Conservation (phyloP, 106 monocot species). For the Triglochin maritima region DNA sequence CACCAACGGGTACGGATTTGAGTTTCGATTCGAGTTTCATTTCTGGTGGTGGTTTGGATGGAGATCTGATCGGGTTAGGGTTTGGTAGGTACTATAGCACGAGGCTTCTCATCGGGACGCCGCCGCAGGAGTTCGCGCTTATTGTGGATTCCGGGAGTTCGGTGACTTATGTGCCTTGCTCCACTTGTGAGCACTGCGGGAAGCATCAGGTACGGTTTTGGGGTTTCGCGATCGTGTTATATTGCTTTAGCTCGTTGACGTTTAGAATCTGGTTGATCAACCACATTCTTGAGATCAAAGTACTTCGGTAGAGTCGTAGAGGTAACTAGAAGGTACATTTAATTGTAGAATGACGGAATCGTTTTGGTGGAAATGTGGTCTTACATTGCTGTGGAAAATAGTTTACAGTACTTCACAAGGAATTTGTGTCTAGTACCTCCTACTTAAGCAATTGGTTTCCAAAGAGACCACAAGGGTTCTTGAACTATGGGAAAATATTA, state of each 20-base stretch:
- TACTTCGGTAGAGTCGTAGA: neutral
- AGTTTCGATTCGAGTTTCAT: neutral
- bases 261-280: neutral
- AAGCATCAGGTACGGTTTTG: slow-evolving; percentile 33
- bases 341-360: too few species aligned
- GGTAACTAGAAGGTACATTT: neutral
- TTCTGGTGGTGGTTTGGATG: neutral
- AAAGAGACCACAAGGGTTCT: too few species aligned
- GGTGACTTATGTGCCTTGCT: slow-evolving; percentile 61
- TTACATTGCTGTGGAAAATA: too few species aligned
- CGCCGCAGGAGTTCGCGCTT: slow-evolving; percentile 51
- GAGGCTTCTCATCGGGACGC: slow-evolving; percentile 49
- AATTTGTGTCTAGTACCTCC: too few species aligned
- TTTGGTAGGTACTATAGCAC: slow-evolving; percentile 55
- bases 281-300: neutral
- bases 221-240: neutral
- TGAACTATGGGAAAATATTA: too few species aligned
- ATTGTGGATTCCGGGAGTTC: slow-evolving; percentile 66
- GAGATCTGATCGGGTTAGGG: neutral
- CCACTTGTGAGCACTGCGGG: slow-evolving; percentile 58
- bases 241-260: neutral
- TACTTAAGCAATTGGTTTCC: too few species aligned
- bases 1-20: slow-evolving; percentile 40
- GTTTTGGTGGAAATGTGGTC: too few species aligned
- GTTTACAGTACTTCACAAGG: too few species aligned